These are phyloP conservation scores for Nicotiana attenuata DNA, from an alignment of 257 asterid species.

Conservation along the genomic window DNA sequence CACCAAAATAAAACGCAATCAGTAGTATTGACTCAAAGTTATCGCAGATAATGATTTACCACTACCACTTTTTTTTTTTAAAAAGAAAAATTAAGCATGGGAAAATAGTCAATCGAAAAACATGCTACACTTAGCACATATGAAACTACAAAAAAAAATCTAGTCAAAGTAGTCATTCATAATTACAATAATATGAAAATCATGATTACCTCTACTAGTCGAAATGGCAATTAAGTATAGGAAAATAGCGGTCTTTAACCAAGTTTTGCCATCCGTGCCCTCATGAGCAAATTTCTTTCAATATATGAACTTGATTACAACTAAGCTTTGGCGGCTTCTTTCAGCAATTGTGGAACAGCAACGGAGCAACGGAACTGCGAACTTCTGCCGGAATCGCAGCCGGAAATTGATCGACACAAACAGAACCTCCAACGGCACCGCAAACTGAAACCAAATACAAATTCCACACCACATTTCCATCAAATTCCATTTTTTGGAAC, in stretches of 20 bases:
- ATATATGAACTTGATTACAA: too few species aligned
- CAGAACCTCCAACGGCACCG: too few species aligned
- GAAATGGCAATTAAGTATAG: constrained; percentile 21
- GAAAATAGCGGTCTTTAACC: constrained; percentile 28
- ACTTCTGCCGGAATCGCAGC: too few species aligned
- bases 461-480: too few species aligned
- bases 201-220: constrained; percentile 30
- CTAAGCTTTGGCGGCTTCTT: too few species aligned
- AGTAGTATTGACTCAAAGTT: neutral
- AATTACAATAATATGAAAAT: neutral
- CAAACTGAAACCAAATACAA: too few species aligned
- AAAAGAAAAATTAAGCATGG: neutral
- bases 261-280: constrained; percentile 24
- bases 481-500: too few species aligned
- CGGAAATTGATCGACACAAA: too few species aligned
- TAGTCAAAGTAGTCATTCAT: neutral
- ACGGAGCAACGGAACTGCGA: too few species aligned
- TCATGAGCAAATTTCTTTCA: neutral
- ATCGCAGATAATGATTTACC: neutral
- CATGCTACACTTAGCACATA: neutral
- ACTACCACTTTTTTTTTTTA: neutral
- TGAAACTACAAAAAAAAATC: neutral
- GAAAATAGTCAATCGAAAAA: neutral
- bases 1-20: neutral
- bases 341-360: too few species aligned